These are phyloP conservation scores for Trichoderma guizhouense DNA, from an alignment of 2,329 filamentous ascomycete genomes.

Conservation along the genomic window DNA sequence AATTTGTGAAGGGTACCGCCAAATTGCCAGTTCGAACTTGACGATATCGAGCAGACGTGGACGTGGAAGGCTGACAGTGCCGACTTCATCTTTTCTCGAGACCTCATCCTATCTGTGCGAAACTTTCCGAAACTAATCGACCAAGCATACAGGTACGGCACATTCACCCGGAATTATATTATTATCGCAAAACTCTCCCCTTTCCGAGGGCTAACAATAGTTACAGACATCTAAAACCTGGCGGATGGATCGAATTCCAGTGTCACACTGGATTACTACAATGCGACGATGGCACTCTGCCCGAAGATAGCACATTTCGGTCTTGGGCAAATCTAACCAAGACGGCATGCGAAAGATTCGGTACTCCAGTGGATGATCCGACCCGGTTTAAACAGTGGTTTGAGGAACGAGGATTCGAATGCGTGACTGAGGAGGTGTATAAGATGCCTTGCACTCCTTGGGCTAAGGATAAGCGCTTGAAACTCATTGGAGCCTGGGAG, in stretches of 20 bases:
- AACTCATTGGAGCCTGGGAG: constrained; percentile 42
- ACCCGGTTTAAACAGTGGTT: constrained; percentile 35
- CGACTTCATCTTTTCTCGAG: constrained; percentile 36
- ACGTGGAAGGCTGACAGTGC: constrained; percentile 35
- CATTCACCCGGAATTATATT: background rate
- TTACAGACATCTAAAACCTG: constrained; percentile 30
- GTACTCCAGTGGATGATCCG: constrained; percentile 29
- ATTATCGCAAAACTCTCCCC: background rate
- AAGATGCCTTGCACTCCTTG: constrained; percentile 48
- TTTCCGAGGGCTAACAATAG: background rate
- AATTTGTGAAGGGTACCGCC: constrained; percentile 31
- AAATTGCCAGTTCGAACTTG: constrained; percentile 37
- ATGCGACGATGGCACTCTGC: constrained; percentile 34
- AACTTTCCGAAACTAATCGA: constrained; percentile 33
- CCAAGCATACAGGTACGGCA: constrained; percentile 32
- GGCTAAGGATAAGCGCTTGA: constrained; percentile 47
- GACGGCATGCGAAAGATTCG: constrained; percentile 27
- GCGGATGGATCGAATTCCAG: constrained; percentile 35
- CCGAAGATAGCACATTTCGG: constrained; percentile 26
- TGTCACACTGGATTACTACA: constrained; percentile 28
- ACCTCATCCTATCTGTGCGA: constrained; percentile 29
- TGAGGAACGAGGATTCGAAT: constrained; percentile 48
- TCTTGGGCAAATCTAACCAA: constrained; percentile 26
- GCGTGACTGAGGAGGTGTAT: constrained; percentile 44
- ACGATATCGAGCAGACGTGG: constrained; percentile 37